These are phyloP conservation scores for Ustilago tritici DNA, from an alignment of 1,284 basidiomycete species.

Conservation along the genomic window DNA sequence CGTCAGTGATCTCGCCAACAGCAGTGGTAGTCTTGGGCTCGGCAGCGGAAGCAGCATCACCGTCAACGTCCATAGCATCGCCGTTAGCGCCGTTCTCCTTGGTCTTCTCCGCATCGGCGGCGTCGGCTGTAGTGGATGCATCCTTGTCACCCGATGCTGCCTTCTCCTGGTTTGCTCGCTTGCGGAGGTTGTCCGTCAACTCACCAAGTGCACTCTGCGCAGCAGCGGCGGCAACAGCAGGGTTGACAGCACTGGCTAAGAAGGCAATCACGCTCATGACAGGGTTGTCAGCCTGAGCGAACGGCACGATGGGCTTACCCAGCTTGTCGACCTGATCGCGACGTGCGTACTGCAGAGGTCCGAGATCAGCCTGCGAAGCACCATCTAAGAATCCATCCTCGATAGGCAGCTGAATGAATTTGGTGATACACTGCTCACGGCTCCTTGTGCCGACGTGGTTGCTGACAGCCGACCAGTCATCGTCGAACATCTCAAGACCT, in stretches of 20 bases:
- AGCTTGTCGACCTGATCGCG: slow-evolving; percentile 55
- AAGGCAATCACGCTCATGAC: slow-evolving; percentile 99
- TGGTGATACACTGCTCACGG: slow-evolving; percentile 93
- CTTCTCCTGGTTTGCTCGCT: slow-evolving; percentile 42
- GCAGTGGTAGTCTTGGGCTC: slow-evolving; percentile 29
- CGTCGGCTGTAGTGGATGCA: slow-evolving; percentile 10
- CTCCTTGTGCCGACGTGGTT: slow-evolving; percentile 91
- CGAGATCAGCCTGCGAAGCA: slow-evolving; percentile 73
- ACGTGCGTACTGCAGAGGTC: slow-evolving; percentile 78
- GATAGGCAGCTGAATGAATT: slow-evolving; percentile 95
- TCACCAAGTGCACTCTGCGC: slow-evolving; percentile 87
- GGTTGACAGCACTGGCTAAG: slow-evolving; percentile 89
- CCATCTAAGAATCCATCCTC: slow-evolving; percentile 86
- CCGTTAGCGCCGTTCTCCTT: slow-evolving; percentile 70
- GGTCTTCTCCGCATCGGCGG: slow-evolving; percentile 21
- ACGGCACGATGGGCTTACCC: slow-evolving; percentile 74
- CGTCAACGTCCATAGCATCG: slow-evolving; percentile 61
- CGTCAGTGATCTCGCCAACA: slow-evolving; percentile 5
- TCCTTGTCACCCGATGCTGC: slow-evolving; percentile 16
- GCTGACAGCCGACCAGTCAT: slow-evolving; percentile 92
- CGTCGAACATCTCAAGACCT: slow-evolving; percentile 96
- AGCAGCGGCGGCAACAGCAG: slow-evolving; percentile 90
- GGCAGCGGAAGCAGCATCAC: slow-evolving; percentile 23
- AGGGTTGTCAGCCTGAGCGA: slow-evolving; percentile 94
- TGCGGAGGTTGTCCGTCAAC: slow-evolving; percentile 64